Percentiles rank a stretch among this genome's conserved stretches.
phyloP scores from a whole-genome alignment of 1,284 basidiomycete species.

The Trichosporon inkin region DNA sequence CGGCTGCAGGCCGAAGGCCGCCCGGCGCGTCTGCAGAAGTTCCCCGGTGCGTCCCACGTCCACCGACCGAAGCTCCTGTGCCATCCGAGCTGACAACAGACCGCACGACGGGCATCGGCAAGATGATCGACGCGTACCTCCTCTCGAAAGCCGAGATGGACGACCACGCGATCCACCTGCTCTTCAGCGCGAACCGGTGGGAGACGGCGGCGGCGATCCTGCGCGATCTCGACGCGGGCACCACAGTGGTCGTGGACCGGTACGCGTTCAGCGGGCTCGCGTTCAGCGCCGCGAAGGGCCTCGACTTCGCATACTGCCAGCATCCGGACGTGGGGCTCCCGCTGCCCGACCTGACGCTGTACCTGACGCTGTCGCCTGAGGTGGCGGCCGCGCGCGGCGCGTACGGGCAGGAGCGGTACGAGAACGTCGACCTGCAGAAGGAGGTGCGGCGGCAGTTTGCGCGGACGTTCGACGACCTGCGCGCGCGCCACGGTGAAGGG shows the following conservation, averaged over 20 bases:
- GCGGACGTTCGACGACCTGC: constrained; percentile 53
- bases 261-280: constrained; percentile 97
- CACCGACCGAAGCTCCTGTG: neutral
- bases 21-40: constrained; percentile 60
- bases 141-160: constrained; percentile 77
- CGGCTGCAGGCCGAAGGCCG: constrained; percentile 50
- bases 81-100: constrained; percentile 55
- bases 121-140: constrained; percentile 91
- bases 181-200: constrained; percentile 98
- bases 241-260: constrained; percentile 79
- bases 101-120: constrained; percentile 82
- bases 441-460: constrained; percentile 64
- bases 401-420: constrained; percentile 86
- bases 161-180: constrained; percentile 84
- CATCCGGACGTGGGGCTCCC: constrained; percentile 81
- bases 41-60: constrained; percentile 65
- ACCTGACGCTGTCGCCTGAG: constrained; percentile 75
- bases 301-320: constrained; percentile 70
- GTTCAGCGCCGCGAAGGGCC: constrained; percentile 79
- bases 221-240: constrained; percentile 61
- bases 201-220: constrained; percentile 71
- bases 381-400: constrained; percentile 70
- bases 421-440: constrained; percentile 69
- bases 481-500: constrained; percentile 32
- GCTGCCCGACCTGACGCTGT: constrained; percentile 80